A percentile compares a stretch with the other conserved stretches of the same genome.
Evolutionary conservation across 306 rosid genomes (phyloP).

Genomic region (Cucurbita pepo): DNA sequence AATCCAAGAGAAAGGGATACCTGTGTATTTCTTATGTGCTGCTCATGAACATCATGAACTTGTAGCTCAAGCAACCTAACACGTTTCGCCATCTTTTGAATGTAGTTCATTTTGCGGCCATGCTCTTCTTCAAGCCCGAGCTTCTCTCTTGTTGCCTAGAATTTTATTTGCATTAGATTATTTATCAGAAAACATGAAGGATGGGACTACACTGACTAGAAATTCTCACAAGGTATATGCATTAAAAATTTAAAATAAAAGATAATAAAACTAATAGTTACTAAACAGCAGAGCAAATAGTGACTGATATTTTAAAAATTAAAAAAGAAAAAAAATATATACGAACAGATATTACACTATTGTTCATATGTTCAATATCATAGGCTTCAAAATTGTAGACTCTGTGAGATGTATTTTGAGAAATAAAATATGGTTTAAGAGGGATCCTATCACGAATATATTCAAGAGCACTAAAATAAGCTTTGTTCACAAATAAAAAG

Average conservation of each 20-base stretch:
- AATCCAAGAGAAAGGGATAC: constrained; percentile 23
- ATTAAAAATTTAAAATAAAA: neutral
- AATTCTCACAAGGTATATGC: neutral
- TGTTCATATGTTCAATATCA: neutral
- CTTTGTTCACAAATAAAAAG: neutral
- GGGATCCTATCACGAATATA: neutral
- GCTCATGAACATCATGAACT: constrained; percentile 48
- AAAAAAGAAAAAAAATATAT: neutral
- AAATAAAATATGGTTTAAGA: neutral
- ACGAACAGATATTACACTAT: neutral
- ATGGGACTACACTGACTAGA: neutral
- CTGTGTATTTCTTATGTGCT: constrained; percentile 54
- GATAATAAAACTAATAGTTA: neutral
- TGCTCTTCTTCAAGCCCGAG: constrained; percentile 40
- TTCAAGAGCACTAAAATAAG: neutral
- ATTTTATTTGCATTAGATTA: constrained; percentile 8
- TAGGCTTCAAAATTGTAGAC: neutral
- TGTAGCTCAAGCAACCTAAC: constrained; percentile 44
- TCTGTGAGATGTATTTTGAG: neutral
- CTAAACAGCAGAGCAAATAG: neutral
- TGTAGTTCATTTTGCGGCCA: constrained; percentile 18
- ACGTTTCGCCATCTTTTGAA: constrained; percentile 27
- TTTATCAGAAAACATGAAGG: neutral
- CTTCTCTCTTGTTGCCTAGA: constrained; percentile 54
- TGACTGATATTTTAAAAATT: neutral